These are phyloP conservation scores for Stereocaulon alpinum DNA, from an alignment of 495 filamentous ascomycete genomes.

Conservation along the genomic window DNA sequence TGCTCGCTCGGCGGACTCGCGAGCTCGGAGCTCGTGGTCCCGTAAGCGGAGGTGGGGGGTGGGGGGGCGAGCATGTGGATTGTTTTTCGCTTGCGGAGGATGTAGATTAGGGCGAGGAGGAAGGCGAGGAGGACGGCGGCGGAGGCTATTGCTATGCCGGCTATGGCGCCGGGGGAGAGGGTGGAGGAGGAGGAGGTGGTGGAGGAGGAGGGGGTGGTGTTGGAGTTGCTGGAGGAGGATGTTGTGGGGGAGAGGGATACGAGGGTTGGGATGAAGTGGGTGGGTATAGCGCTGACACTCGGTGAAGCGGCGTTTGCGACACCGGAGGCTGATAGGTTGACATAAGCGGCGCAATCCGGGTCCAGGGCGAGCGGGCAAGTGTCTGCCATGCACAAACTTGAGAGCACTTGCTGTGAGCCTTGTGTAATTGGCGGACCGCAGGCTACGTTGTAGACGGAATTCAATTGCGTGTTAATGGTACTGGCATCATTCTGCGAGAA, in stretches of 20 bases:
- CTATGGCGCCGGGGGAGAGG: conserved; percentile 1
- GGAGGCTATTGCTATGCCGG: conserved; percentile 3
- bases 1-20: background rate
- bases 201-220: background rate
- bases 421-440: conserved; percentile 31
- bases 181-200: background rate
- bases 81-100: background rate
- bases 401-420: conserved; percentile 27
- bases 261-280: background rate
- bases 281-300: background rate
- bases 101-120: background rate
- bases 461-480: conserved; percentile 32
- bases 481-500: conserved; percentile 34
- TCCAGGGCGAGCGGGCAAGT: conserved; percentile 30
- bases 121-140: background rate
- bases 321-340: conserved; percentile 4
- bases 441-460: conserved; percentile 33
- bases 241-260: background rate
- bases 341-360: conserved; percentile 17
- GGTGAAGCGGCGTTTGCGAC: background rate
- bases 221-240: background rate
- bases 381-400: conserved; percentile 34
- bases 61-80: background rate
- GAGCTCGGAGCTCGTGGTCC: background rate
- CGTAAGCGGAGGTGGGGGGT: background rate